Conservation (phyloP, 768 basidiomycete genomes). For the Stropharia rugosoannulata region DNA sequence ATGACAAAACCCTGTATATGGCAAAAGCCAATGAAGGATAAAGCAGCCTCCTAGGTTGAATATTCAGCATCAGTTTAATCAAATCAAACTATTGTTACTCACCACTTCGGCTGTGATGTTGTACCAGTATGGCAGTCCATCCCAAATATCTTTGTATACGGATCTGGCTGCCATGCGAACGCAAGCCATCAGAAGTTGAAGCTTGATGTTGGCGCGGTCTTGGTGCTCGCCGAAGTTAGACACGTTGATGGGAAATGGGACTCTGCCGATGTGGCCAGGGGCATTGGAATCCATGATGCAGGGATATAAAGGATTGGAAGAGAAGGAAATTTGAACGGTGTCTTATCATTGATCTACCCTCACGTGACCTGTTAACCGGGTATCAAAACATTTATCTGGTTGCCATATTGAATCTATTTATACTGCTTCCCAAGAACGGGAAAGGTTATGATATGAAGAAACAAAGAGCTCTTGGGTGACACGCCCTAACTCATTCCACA, state of each 20-base stretch:
- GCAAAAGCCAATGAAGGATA: neutral
- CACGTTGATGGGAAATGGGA: too few relatives aligned
- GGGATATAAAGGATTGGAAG: neutral
- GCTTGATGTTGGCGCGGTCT: too few relatives aligned
- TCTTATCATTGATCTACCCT: neutral
- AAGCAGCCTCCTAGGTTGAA: neutral
- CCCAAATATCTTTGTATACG: too few relatives aligned
- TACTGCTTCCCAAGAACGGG: neutral
- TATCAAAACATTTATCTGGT: too few relatives aligned
- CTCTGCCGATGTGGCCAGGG: neutral
- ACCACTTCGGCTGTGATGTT: neutral
- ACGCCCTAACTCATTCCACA: slow-evolving; percentile 8
- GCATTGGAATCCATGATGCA: neutral
- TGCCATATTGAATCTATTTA: too few relatives aligned
- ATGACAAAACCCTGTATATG: neutral
- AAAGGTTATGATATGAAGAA: neutral
- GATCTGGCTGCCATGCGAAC: too few relatives aligned
- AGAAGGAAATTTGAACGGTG: neutral
- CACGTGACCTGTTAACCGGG: too few relatives aligned
- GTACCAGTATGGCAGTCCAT: neutral
- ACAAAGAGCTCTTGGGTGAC: neutral
- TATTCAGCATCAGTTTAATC: neutral
- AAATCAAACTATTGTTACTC: neutral
- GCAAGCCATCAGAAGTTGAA: too few relatives aligned
- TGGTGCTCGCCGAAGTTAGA: too few relatives aligned